Evolutionary conservation across 345 rosid species (phyloP), one percentile per base, ranked within the genome.

Genomic region (Dovyalis caffra): DNA sequence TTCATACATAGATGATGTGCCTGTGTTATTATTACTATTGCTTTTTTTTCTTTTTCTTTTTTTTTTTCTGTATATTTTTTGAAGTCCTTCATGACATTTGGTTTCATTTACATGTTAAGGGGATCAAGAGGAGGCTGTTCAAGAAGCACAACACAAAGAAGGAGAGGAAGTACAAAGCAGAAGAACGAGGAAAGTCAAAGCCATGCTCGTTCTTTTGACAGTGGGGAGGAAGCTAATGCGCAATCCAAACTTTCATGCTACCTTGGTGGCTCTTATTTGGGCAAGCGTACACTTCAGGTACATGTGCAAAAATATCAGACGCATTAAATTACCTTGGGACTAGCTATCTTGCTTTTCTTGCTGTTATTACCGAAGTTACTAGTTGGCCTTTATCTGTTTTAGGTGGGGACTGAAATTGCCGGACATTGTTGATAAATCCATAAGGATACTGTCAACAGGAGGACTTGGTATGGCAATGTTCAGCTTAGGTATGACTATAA

Each of bases 391-490:
- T 49, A 20, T 49, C 33, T 76, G 32, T 80, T 74, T 71, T 65
- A 92, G 97, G 81, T 89, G 90, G 89, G 85, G 82, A 49, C 76
- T 91, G 65, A 79, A 90, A 64, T 21, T 95, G 82, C 99, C 97
- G 12, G 87, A 57, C 61, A 83, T 95, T 76, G 68, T 92, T 16
- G 83, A 84, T 47, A 84, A 90, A 76, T 95, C 96, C 7, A 89
- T 92, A 72, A 37, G n/a, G 31, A 82, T 95, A 82, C 21, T 92
- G 66, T 86, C 98, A 38, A 82, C 69, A 71, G 98, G 99, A 80
- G 98, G 99, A 68, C 93, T 92, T 72, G 99, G 97, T 20, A 95
- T 95, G 98, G 92, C 99, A 60, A 92, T 91, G 97, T 91, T 90
- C 89, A 95, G 99, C 89, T 73, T 95, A 85, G 95, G 98, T 91